Evolutionary conservation across 1,284 basidiomycete genomes (phyloP).

Genomic region (Tranzscheliella williamsii): DNA sequence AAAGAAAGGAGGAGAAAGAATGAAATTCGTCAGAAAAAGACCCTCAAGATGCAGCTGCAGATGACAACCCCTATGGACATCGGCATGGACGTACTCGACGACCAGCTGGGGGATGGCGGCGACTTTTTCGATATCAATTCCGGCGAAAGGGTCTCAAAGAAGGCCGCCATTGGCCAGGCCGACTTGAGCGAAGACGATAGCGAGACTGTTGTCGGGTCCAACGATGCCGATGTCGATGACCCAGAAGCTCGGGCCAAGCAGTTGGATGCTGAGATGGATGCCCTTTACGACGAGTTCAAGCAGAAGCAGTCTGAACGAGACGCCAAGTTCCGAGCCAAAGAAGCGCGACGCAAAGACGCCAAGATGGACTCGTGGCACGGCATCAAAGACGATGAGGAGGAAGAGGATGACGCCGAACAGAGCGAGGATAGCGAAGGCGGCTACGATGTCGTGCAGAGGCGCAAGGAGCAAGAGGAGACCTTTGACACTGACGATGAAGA

Average conservation of each 20-base stretch:
- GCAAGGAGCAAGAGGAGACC: slow-evolving; percentile 68
- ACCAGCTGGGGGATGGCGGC: slow-evolving; percentile 43
- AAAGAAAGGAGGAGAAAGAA: slow-evolving; percentile 80
- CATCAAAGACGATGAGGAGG: slow-evolving; percentile 45
- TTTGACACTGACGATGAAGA: slow-evolving; percentile 65
- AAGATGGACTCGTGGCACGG: slow-evolving; percentile 59
- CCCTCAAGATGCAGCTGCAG: slow-evolving; percentile 92
- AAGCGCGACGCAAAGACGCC: slow-evolving; percentile 76
- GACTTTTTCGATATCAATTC: slow-evolving; percentile 52
- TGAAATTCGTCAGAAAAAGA: slow-evolving; percentile 82
- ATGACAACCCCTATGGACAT: slow-evolving; percentile 97
- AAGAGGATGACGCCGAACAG: slow-evolving; percentile 56
- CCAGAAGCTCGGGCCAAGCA: slow-evolving; percentile 64
- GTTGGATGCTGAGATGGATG: slow-evolving; percentile 84
- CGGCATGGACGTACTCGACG: slow-evolving; percentile 71
- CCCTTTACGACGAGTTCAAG: slow-evolving; percentile 84
- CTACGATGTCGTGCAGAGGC: slow-evolving; percentile 72
- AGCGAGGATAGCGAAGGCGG: slow-evolving; percentile 66
- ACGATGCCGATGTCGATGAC: slow-evolving; percentile 67
- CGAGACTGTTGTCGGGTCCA: slow-evolving; percentile 65
- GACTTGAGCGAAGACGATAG: slow-evolving; percentile 64
- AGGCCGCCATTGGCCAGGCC: slow-evolving; percentile 58
- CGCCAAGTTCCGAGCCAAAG: slow-evolving; percentile 84
- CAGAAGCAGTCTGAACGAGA: slow-evolving; percentile 80
- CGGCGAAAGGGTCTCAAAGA: slow-evolving; percentile 27